Conservation (phyloP, 495 filamentous ascomycete species). For the Sordaria brevicollis region DNA sequence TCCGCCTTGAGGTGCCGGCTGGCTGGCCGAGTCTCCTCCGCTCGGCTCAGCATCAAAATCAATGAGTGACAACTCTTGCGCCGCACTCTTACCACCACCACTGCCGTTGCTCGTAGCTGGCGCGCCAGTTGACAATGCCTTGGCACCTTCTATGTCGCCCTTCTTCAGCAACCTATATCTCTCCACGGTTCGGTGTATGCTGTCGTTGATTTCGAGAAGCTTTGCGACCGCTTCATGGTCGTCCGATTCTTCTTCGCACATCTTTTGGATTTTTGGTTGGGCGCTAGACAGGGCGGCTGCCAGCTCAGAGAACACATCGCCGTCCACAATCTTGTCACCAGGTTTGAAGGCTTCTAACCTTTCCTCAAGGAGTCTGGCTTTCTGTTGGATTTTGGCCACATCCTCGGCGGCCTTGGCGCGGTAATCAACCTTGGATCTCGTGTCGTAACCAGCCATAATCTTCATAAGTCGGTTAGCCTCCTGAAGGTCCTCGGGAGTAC, state of each 20-base stretch:
- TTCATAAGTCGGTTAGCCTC: conserved; percentile 98
- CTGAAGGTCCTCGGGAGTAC: conserved; percentile 82
- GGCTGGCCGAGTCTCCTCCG: conserved; percentile 25
- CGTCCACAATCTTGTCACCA: conserved; percentile 74
- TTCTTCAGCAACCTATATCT: conserved; percentile 89
- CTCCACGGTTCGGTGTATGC: conserved; percentile 93
- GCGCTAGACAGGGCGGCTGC: conserved; percentile 86
- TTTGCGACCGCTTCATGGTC: conserved; percentile 94
- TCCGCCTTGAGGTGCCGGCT: conserved; percentile 14
- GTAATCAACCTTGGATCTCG: conserved; percentile 90
- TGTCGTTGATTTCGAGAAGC: conserved; percentile 93
- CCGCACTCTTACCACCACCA: conserved; percentile 63
- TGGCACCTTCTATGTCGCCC: conserved; percentile 83
- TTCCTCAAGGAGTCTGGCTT: conserved; percentile 85
- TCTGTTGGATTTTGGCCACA: conserved; percentile 84
- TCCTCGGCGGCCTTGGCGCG: conserved; percentile 95
- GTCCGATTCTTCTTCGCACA: conserved; percentile 98
- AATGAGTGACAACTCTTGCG: conserved; percentile 85
- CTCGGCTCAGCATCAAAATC: conserved; percentile 70
- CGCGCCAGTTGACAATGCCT: conserved; percentile 73
- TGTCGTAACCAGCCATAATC: conserved; percentile 96
- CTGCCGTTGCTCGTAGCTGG: conserved; percentile 45
- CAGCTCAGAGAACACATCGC: conserved; percentile 93
- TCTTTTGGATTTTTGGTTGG: conserved; percentile 96
- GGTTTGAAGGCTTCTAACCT: conserved; percentile 75